Percentiles rank a stretch among this genome's conserved stretches.
These are phyloP conservation scores for Ascochyta fabae DNA, from an alignment of 2,329 filamentous ascomycete genomes.

Conservation along the genomic window DNA sequence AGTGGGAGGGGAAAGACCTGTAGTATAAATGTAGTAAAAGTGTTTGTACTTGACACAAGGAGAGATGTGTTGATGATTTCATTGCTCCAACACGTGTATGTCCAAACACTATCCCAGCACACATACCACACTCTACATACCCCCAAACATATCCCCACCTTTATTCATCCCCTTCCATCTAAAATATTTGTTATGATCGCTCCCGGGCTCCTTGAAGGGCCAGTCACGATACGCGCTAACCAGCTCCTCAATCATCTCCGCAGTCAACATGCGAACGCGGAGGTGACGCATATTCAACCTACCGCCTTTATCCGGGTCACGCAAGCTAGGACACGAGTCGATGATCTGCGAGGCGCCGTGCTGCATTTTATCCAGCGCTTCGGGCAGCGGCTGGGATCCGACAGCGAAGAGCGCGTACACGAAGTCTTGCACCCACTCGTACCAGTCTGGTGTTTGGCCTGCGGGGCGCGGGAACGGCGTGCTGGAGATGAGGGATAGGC, in stretches of 20 bases:
- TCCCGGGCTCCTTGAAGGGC: slow-evolving; percentile 40
- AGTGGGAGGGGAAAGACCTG: neutral
- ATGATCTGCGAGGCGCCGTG: slow-evolving; percentile 38
- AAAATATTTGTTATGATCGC: slow-evolving; percentile 37
- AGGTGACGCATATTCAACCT: slow-evolving; percentile 40
- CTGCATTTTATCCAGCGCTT: slow-evolving; percentile 38
- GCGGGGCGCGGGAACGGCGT: slow-evolving; percentile 59
- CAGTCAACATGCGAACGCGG: slow-evolving; percentile 39
- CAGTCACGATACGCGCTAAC: slow-evolving; percentile 41
- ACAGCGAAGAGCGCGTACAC: slow-evolving; percentile 24
- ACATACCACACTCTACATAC: no score
- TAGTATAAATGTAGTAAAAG: no score
- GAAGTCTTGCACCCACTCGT: slow-evolving; percentile 42
- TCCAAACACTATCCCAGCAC: no score
- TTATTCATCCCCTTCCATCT: slow-evolving; percentile 9
- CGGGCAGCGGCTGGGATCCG: slow-evolving; percentile 12
- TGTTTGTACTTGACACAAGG: no score
- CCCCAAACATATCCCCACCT: no score
- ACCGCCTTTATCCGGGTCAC: slow-evolving; percentile 42
- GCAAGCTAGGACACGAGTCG: slow-evolving; percentile 34
- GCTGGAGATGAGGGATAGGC: slow-evolving; percentile 69
- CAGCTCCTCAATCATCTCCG: slow-evolving; percentile 43
- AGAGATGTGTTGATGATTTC: no score
- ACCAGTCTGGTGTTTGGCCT: slow-evolving; percentile 17
- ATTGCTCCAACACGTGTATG: no score